Base-by-base conservation (phyloP, 1,139 yeast species). In the Blastobotrys capitulatus region DNA sequence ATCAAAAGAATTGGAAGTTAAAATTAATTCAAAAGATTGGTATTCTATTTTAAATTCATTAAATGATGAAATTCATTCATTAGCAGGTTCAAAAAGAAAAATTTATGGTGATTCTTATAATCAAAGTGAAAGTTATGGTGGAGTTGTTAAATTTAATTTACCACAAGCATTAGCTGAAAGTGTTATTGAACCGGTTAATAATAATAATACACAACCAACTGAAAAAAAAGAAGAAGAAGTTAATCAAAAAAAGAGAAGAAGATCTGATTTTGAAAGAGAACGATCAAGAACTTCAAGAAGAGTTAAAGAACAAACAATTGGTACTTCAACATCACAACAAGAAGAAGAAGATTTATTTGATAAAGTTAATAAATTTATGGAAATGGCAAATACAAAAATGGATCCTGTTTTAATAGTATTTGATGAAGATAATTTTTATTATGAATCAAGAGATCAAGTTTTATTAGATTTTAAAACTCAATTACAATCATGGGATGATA, bases 401-500 rank as follows among this genome's bases (percentile, higher is more conserved):
- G 56, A 51, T 3, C 49, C 61, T 1, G 61, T 62, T 2, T 46
- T 59, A 0, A 59, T 61, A 2, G 54, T 57, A 1, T 58, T 62
- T 31, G 57, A 58, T 7, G 55, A 56, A 1, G 56, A 52, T 9
- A 18, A n/a, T 26, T 22, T 5, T 22, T 40, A 20, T 6, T 47
- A 53, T 43, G 48, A 55, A 18, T 57, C 56, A 34, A 6, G 56
- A 8, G 63, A 62, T 40, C 61, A 53, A 42, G 60, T 54, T 29
- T 56, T 66, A n/a, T 45, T 54, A 5, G 79, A 75, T 54, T 70
- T 79, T 50, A 63, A 67, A 37, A 53, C 57, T 1, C 60, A 72
- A 34, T 54, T 79, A 15, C 65, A 65, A 16, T 60, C 63, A 22
- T 79, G 84, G 84, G 72, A 63, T 27, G 68, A 65, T 31, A 61